Evolutionary conservation across 768 basidiomycete genomes (phyloP).

Genomic region (Termitomyces sp.): DNA sequence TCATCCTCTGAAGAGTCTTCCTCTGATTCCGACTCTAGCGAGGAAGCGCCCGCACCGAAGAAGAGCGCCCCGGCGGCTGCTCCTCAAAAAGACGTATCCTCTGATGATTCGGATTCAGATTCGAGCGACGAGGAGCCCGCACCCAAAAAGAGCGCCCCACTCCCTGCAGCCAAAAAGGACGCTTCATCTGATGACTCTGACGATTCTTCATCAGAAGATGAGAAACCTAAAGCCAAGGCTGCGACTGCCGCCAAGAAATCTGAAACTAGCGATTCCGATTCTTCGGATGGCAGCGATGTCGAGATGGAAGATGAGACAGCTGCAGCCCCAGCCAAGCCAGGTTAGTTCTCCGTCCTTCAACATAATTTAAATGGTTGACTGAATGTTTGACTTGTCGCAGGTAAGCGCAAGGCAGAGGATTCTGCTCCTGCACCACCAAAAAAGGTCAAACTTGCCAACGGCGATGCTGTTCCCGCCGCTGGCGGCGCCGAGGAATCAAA

Average conservation of each 20-base stretch:
- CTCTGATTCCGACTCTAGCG: not conserved
- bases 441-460: slow-evolving; percentile 76
- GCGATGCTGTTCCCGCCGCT: slow-evolving; percentile 36
- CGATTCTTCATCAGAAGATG: slow-evolving; percentile 28
- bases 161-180: slow-evolving; percentile 8
- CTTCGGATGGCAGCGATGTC: slow-evolving; percentile 44
- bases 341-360: slow-evolving; percentile 22
- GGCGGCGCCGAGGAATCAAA: slow-evolving; percentile 49
- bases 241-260: not conserved
- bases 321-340: slow-evolving; percentile 38
- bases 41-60: slow-evolving; percentile 1
- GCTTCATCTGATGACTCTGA: slow-evolving; percentile 4
- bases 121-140: not conserved
- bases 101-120: slow-evolving; percentile 23
- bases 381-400: slow-evolving; percentile 21
- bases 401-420: slow-evolving; percentile 82
- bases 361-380: not conserved
- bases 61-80: slow-evolving; percentile 15
- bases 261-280: not conserved
- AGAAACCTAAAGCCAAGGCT: slow-evolving; percentile 1
- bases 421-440: slow-evolving; percentile 60
- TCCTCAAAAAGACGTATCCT: slow-evolving; percentile 9
- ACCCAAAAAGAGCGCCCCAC: slow-evolving; percentile 15
- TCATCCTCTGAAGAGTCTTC: slow-evolving; percentile 3
- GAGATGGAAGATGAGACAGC: slow-evolving; percentile 41